Percentiles rank a stretch among this genome's conserved stretches.
Conservation (phyloP, 2,329 filamentous ascomycete species). For the Ophiosphaerella korrae region DNA sequence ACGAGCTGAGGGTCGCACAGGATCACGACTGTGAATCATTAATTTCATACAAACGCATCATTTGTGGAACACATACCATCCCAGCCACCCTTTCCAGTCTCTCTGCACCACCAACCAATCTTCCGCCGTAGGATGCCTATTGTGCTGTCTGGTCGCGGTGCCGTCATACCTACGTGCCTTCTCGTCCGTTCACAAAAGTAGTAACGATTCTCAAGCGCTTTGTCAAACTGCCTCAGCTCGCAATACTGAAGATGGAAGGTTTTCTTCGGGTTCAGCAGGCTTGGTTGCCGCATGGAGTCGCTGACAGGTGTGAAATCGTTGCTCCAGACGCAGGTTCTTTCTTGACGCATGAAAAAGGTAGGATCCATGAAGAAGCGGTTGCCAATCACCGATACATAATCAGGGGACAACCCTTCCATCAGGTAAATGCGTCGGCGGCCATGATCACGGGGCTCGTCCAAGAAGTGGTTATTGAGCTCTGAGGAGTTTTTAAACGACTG, state of each 20-base stretch:
- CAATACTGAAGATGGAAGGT: slow-evolving; percentile 42
- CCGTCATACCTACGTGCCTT: slow-evolving; percentile 42
- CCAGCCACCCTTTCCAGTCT: slow-evolving; percentile 31
- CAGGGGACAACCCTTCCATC: slow-evolving; percentile 41
- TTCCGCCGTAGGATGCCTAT: slow-evolving; percentile 39
- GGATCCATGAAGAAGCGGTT: slow-evolving; percentile 44
- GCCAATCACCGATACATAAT: slow-evolving; percentile 34
- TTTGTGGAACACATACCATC: slow-evolving; percentile 30
- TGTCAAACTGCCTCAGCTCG: slow-evolving; percentile 39
- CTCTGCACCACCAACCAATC: slow-evolving; percentile 36
- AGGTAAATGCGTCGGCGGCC: slow-evolving; percentile 34
- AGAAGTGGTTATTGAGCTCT: slow-evolving; percentile 26
- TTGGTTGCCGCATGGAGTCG: slow-evolving; percentile 40
- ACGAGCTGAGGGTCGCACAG: slow-evolving; percentile 39
- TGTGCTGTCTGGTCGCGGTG: slow-evolving; percentile 23
- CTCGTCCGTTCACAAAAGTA: slow-evolving; percentile 37
- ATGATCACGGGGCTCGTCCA: slow-evolving; percentile 9
- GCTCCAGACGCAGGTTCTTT: slow-evolving; percentile 43
- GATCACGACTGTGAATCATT: slow-evolving; percentile 27
- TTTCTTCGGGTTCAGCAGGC: slow-evolving; percentile 30
- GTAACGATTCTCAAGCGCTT: slow-evolving; percentile 26
- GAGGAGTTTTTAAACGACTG: slow-evolving; percentile 17
- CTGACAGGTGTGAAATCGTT: slow-evolving; percentile 43
- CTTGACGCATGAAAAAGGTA: slow-evolving; percentile 39
- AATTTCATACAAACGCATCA: slow-evolving; percentile 1